Evolutionary conservation across 2,329 filamentous ascomycete genomes (phyloP).

Genomic region (Pestalotiopsis sp.): DNA sequence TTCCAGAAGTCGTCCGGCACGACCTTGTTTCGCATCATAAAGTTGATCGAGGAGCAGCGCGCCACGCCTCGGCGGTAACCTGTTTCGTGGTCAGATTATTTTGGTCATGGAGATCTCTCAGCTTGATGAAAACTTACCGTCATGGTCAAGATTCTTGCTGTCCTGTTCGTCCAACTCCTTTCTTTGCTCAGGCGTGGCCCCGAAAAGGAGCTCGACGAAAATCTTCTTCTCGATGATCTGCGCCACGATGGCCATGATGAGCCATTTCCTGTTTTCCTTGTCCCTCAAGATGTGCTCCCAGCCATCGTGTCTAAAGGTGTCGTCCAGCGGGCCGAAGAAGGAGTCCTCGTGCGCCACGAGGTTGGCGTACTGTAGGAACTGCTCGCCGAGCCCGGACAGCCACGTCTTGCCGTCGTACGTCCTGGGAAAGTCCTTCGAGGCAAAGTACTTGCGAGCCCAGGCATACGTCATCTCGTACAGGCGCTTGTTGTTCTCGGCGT

Average conservation of each 20-base stretch:
- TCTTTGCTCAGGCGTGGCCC: constrained; percentile 30
- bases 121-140: constrained; percentile 31
- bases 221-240: constrained; percentile 41
- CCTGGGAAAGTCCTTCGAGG: constrained; percentile 20
- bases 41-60: constrained; percentile 26
- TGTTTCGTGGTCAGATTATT: constrained; percentile 38
- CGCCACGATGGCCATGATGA: constrained; percentile 38
- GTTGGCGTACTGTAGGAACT: constrained; percentile 37
- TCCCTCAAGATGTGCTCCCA: constrained; percentile 38
- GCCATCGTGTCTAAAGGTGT: constrained; percentile 11
- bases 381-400: constrained; percentile 26
- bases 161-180: constrained; percentile 34
- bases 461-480: constrained; percentile 27
- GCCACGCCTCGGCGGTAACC: constrained; percentile 21
- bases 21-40: constrained; percentile 26
- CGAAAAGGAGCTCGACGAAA: constrained; percentile 42
- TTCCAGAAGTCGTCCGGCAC: constrained; percentile 38
- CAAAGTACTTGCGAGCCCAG: constrained; percentile 32
- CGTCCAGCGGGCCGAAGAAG: constrained; percentile 17
- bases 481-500: constrained; percentile 21
- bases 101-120: constrained; percentile 17
- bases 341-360: constrained; percentile 37
- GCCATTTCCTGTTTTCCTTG: constrained; percentile 30
- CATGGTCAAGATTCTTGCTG: constrained; percentile 27
- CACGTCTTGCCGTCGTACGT: constrained; percentile 22